phyloP scores from a whole-genome alignment of 1,139 yeast genomes.

The Protomyces gravidus region DNA sequence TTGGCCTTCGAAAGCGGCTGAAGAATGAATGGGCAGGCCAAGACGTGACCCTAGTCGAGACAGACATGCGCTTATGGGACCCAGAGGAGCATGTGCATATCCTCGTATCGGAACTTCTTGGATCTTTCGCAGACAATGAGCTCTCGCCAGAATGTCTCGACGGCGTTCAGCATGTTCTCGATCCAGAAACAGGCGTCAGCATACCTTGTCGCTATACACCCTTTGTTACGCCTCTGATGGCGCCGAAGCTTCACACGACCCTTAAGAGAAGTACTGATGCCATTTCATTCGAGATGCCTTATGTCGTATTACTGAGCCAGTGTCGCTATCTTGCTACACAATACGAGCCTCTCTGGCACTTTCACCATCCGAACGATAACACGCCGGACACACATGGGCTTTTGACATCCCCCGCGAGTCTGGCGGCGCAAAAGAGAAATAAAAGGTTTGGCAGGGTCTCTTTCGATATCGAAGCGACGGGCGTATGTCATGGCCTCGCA shows the following conservation, averaged over 20 bases:
- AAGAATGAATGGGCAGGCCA: slow-evolving; percentile 45
- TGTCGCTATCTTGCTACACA: slow-evolving; percentile 46
- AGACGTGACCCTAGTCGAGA: slow-evolving; percentile 49
- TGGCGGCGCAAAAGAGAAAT: slow-evolving; percentile 36
- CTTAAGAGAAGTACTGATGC: slow-evolving; percentile 35
- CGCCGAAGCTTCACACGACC: slow-evolving; percentile 49
- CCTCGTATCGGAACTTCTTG: slow-evolving; percentile 74
- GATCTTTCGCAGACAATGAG: slow-evolving; percentile 91
- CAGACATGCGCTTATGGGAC: slow-evolving; percentile 56
- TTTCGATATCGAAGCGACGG: slow-evolving; percentile 46
- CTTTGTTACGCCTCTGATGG: slow-evolving; percentile 60
- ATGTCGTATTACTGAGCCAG: slow-evolving; percentile 55
- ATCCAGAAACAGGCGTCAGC: slow-evolving; percentile 43
- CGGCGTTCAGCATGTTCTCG: slow-evolving; percentile 39
- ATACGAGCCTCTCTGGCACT: slow-evolving; percentile 50
- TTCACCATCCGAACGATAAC: slow-evolving; percentile 46
- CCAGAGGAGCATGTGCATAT: slow-evolving; percentile 48
- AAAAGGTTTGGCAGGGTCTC: slow-evolving; percentile 40
- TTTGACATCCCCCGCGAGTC: background rate
- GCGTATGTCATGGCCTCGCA: slow-evolving; percentile 63
- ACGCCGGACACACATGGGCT: slow-evolving; percentile 20
- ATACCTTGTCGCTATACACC: slow-evolving; percentile 66
- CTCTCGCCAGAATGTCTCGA: slow-evolving; percentile 72
- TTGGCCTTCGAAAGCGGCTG: slow-evolving; percentile 45
- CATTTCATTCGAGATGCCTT: slow-evolving; percentile 50